Base-by-base conservation (phyloP, 768 basidiomycete genomes). In the Tephrocybe sp. region DNA sequence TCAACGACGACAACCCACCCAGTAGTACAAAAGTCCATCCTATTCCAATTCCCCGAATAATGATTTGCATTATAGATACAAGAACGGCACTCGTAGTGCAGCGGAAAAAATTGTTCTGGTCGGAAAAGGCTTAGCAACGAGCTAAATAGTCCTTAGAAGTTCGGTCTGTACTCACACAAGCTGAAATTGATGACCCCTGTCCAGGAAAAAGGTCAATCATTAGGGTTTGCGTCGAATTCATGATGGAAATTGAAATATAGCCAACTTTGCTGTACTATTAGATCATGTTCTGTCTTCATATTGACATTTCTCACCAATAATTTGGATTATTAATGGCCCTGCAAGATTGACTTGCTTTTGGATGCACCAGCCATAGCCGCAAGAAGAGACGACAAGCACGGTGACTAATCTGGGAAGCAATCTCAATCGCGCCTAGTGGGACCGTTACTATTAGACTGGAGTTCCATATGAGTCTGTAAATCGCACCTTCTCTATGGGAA, bases 21-120 rank as follows among this genome's bases (percentile, higher is more conserved):
- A 87, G 70, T 11, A 88, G 64, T 23, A 82, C 70, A 58, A 85
- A 89, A 2, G 87, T 80, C 84, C 85, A 89, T 5, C 87, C 87
- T 5, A 74, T 57, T 11, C 81, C 80, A 16, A 90, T 68, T 2
- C 72, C 76, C 14, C 73, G 71, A 31, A 87, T 67, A 20, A 88
- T 76, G 9, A 81, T 63, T 49, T 87, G 76, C 36, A 89, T 79
- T 16, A 84, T 72, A 2, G 87, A 82, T 6, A 89, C 82, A 30
- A 78, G 59, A 0, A 67, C 72, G 2, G 87, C 87, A 44, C 82
- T 81, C 36, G 85, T 54, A 1, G 73, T 70, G 60, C 87, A 87
- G 30, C 87, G 81, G 12, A 86, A 74, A 16, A 89, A 65, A 56
- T 89, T 89, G 61, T 84, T 88, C 88, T 90, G 59, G 30, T 33